phyloP scores from a whole-genome alignment of 345 rosid genomes.

The Durio zibethinus region DNA sequence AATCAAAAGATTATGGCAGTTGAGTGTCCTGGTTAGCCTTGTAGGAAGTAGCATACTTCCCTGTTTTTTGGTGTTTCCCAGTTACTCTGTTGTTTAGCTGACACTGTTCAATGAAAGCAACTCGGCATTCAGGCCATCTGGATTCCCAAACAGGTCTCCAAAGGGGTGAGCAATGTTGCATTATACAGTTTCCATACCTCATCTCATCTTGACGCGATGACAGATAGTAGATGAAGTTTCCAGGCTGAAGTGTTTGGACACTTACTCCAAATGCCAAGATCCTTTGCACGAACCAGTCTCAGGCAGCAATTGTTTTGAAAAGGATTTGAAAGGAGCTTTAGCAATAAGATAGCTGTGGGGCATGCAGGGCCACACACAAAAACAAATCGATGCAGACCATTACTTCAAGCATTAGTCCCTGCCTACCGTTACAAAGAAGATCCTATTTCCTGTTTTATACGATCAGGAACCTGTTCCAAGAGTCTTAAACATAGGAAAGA shows the following conservation, averaged over 20 bases:
- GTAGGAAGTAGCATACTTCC: not conserved
- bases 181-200: not conserved
- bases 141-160: not conserved
- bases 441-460: not conserved
- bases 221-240: not conserved
- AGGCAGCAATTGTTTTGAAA: not conserved
- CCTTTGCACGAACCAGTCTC: not conserved
- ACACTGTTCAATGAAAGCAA: not conserved
- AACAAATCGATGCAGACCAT: not conserved
- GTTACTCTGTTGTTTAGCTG: not conserved
- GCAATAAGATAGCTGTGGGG: not conserved
- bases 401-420: not conserved
- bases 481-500: not conserved
- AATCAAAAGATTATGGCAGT: not conserved
- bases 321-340: not conserved
- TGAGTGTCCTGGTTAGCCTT: not conserved
- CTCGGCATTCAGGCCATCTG: not conserved
- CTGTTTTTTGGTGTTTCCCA: not conserved
- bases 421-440: too few species aligned
- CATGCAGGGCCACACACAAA: not conserved
- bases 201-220: not conserved
- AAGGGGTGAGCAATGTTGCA: not conserved
- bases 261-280: conserved; percentile 4
- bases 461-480: not conserved
- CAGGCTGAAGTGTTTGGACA: not conserved